These are phyloP conservation scores for Apophysomyces elegans DNA, from an alignment of 371 early-diverging fungal species.

Conservation along the genomic window DNA sequence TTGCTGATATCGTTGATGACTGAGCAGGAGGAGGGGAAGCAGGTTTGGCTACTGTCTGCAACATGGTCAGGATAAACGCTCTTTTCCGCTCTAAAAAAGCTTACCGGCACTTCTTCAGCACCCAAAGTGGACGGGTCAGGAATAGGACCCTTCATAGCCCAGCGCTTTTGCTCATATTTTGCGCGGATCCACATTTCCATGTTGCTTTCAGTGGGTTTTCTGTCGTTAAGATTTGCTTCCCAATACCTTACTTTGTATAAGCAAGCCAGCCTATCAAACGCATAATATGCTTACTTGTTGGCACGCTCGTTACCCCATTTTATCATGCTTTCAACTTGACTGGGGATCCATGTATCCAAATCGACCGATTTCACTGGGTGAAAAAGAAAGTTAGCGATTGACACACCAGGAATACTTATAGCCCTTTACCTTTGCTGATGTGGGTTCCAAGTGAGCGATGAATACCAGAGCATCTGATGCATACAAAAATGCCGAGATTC, in stretches of 20 bases:
- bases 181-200: slow-evolving; percentile 84
- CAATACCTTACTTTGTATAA: slow-evolving; percentile 51
- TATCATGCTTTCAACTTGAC: slow-evolving; percentile 83
- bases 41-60: slow-evolving; percentile 10
- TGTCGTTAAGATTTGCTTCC: slow-evolving; percentile 63
- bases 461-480: slow-evolving; percentile 86
- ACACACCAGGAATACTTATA: background rate
- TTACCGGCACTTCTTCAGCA: slow-evolving; percentile 43
- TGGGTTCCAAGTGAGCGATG: slow-evolving; percentile 88
- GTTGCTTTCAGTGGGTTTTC: slow-evolving; percentile 57
- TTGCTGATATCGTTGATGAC: slow-evolving; percentile 18
- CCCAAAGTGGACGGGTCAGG: slow-evolving; percentile 76
- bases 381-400: background rate
- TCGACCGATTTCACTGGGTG: slow-evolving; percentile 80
- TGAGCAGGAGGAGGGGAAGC: slow-evolving; percentile 16
- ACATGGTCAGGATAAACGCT: background rate
- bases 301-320: slow-evolving; percentile 87
- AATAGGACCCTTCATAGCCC: slow-evolving; percentile 70
- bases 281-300: slow-evolving; percentile 49
- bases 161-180: slow-evolving; percentile 86
- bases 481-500: slow-evolving; percentile 87
- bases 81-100: background rate
- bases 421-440: slow-evolving; percentile 75
- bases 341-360: slow-evolving; percentile 86
- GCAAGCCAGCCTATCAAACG: background rate